phyloP scores from a whole-genome alignment of 208 protist genomes.

The Crithidia sp. region DNA sequence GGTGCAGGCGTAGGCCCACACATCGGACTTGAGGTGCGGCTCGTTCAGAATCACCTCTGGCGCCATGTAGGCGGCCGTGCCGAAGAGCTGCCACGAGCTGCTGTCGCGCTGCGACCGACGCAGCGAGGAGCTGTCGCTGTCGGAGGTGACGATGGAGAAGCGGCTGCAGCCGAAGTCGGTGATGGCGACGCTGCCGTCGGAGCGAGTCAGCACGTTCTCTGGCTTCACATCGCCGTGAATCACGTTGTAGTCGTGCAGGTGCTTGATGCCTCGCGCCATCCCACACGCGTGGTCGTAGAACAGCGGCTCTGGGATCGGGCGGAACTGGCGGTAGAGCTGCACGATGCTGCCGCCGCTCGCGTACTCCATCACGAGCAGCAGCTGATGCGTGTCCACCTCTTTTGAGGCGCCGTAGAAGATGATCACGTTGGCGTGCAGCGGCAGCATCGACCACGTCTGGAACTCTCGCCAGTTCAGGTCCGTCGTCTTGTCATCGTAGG shows the following conservation, averaged over 20 bases:
- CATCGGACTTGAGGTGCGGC: constrained; percentile 62
- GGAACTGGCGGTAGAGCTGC: constrained; percentile 52
- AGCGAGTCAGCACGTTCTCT: constrained; percentile 74
- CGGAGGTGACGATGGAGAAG: constrained; percentile 25
- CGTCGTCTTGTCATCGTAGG: constrained; percentile 36
- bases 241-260: constrained; percentile 75
- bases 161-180: constrained; percentile 79
- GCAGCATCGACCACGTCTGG: constrained; percentile 65
- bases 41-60: constrained; percentile 64
- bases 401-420: constrained; percentile 68
- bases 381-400: constrained; percentile 63
- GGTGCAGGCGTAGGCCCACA: constrained; percentile 73
- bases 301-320: constrained; percentile 55
- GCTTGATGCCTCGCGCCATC: constrained; percentile 67
- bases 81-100: constrained; percentile 33
- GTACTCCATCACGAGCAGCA: constrained; percentile 72
- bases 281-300: constrained; percentile 57
- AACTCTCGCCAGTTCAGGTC: constrained; percentile 67
- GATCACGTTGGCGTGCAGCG: constrained; percentile 64
- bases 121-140: constrained; percentile 20
- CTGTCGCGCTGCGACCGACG: constrained; percentile 3
- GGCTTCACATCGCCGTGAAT: constrained; percentile 79
- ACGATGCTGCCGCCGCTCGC: constrained; percentile 68
- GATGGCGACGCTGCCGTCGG: constrained; percentile 71
- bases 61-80: constrained; percentile 76